Conservation (phyloP, 2,329 filamentous ascomycete genomes). For the Arthrobotrys pseudoclavata region DNA sequence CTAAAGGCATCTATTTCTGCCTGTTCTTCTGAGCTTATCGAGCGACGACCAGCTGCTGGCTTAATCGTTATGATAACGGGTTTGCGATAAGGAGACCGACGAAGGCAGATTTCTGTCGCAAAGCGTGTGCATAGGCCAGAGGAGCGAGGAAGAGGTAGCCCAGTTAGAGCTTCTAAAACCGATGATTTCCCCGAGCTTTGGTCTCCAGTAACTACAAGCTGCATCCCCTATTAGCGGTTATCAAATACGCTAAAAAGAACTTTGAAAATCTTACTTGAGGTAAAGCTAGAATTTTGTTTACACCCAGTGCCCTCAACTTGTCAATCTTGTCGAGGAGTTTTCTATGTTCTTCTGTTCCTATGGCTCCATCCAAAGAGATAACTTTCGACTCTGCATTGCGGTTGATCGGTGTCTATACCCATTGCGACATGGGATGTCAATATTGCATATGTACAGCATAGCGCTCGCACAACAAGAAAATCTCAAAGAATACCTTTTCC, state of each 20-base stretch:
- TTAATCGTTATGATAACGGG: slow-evolving; percentile 60
- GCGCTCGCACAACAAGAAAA: neutral
- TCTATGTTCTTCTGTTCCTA: slow-evolving; percentile 34
- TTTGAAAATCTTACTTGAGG: slow-evolving; percentile 20
- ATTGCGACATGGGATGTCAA: neutral
- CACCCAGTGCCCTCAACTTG: slow-evolving; percentile 30
- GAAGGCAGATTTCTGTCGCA: slow-evolving; percentile 69
- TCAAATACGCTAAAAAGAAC: neutral
- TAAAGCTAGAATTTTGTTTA: slow-evolving; percentile 36
- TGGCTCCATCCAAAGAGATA: neutral
- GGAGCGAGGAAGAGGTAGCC: slow-evolving; percentile 66
- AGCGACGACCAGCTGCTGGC: neutral
- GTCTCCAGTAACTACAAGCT: slow-evolving; percentile 67
- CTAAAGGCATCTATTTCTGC: slow-evolving; percentile 30
- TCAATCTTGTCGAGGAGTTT: slow-evolving; percentile 47
- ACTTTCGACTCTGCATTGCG: neutral
- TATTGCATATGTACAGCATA: no score
- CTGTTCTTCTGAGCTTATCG: slow-evolving; percentile 3
- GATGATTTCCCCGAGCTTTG: slow-evolving; percentile 67
- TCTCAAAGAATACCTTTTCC: neutral
- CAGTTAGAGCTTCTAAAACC: slow-evolving; percentile 65
- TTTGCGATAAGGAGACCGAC: slow-evolving; percentile 64
- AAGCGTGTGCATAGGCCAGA: slow-evolving; percentile 67
- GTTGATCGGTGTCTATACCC: neutral
- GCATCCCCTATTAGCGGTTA: neutral